Evolutionary conservation across 345 rosid genomes (phyloP), one percentile per base, ranked within the genome.

Genomic region (Eucalyptus regnans): DNA sequence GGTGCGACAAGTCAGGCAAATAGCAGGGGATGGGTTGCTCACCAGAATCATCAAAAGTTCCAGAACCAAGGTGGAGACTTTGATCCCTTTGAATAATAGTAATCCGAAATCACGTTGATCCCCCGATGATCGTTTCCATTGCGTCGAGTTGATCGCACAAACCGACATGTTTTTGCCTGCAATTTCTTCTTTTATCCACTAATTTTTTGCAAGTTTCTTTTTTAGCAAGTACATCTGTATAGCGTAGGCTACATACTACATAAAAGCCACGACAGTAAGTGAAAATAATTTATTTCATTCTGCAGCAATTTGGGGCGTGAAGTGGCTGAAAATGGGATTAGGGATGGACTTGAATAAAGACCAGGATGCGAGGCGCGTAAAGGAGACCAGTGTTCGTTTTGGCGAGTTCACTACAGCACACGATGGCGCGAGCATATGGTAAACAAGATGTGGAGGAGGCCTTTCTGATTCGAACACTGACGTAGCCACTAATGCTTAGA

Each of bases 1-100:
- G 23, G 92, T 97, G 37, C 93, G 90, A 56, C 90, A 92, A 50
- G 91, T 96, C 84, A 95, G 99, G 90, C 90, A 89, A 33, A 90
- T 96, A 52, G 94, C 95, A 8, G 99, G 99, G 88, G 99, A 97
- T 92, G 93, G 89, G 87, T 89, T 97, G 90, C 92, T 97, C 93
- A 92, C 94, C 87, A 89, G 94, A 49, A 93, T 96, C 87, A 96
- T 97, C 91, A 96, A 94, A 90, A 91, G 96, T 83, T 92, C 89
- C 64, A 92, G 94, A 91, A 52, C 90, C 64, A 94, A 95, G 97
- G 96, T 90, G 48, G 10, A 66, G 48, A 48, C 87, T 20, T 0
- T 6, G 15, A 11, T 37, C 84, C 84, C 48, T 10, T 41, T 43
- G 27, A 76, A 10, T 10, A 76, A 11, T 13, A 41, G 84, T 41